These are phyloP conservation scores for Paraglomus occultum DNA, from an alignment of 192 early-diverging fungal genomes.

Conservation along the genomic window DNA sequence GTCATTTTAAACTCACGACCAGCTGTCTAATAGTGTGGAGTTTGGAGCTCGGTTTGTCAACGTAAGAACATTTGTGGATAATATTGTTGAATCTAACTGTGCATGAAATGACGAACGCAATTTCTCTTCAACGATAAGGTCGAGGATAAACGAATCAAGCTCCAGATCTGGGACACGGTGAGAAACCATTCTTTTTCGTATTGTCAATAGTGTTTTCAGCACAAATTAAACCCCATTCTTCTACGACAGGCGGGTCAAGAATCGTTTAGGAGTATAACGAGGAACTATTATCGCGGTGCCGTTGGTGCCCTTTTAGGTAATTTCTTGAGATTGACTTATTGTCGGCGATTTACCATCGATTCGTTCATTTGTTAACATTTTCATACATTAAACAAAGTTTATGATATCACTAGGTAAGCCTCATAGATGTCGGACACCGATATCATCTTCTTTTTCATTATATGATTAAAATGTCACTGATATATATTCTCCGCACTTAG, in stretches of 20 bases:
- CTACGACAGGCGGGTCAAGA: constrained; percentile 69
- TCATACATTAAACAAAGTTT: constrained; percentile 44
- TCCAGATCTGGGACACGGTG: constrained; percentile 96
- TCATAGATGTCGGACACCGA: constrained; percentile 11
- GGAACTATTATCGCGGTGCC: constrained; percentile 82
- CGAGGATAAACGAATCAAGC: constrained; percentile 80
- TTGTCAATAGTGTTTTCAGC: neutral
- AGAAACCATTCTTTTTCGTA: constrained; percentile 24
- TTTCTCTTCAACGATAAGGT: constrained; percentile 36
- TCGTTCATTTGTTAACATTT: constrained; percentile 21
- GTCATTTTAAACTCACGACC: neutral
- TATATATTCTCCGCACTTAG: constrained; percentile 14
- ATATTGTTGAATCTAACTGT: constrained; percentile 1
- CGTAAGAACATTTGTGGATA: constrained; percentile 36
- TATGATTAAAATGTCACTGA: neutral
- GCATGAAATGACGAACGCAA: neutral
- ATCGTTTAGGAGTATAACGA: constrained; percentile 81
- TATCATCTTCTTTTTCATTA: constrained; percentile 20
- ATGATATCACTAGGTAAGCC: constrained; percentile 75
- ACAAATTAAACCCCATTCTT: neutral
- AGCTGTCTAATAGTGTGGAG: constrained; percentile 57
- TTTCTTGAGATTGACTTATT: constrained; percentile 29
- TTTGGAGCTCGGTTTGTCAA: constrained; percentile 78
- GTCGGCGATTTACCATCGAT: neutral
- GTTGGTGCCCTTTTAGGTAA: constrained; percentile 71